phyloP scores from a whole-genome alignment of 306 rosid species.

The Vachellia pachyceras region DNA sequence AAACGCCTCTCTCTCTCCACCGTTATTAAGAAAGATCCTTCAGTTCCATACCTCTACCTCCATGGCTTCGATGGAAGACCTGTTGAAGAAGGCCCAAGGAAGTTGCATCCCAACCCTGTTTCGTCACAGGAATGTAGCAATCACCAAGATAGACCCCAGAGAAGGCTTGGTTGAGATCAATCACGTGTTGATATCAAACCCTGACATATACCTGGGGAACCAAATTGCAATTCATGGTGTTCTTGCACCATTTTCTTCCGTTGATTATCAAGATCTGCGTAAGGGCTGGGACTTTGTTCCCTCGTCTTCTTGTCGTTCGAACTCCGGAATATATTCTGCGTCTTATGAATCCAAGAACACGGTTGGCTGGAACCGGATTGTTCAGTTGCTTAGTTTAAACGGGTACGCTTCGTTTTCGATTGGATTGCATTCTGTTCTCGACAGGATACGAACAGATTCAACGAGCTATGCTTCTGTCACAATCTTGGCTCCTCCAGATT shows the following conservation, averaged over 20 bases:
- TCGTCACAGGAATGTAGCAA: slow-evolving; percentile 38
- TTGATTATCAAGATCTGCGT: slow-evolving; percentile 40
- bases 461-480: slow-evolving; percentile 47
- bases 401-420: slow-evolving; percentile 53
- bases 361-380: slow-evolving; percentile 58
- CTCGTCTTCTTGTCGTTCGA: slow-evolving; percentile 43
- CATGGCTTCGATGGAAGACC: slow-evolving; percentile 44
- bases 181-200: slow-evolving; percentile 59
- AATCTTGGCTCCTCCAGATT: slow-evolving; percentile 71
- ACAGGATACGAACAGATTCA: slow-evolving; percentile 45
- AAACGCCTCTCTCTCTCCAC: slow-evolving; percentile 50
- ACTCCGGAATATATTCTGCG: slow-evolving; percentile 15
- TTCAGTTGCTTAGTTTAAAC: slow-evolving; percentile 51
- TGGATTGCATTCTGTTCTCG: slow-evolving; percentile 58
- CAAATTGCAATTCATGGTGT: slow-evolving; percentile 70
- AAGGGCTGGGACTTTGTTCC: slow-evolving; percentile 46
- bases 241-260: slow-evolving; percentile 56
- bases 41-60: slow-evolving; percentile 51
- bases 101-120: slow-evolving; percentile 51
- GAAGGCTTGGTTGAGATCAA: slow-evolving; percentile 59
- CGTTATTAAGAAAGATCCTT: slow-evolving; percentile 49
- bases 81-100: slow-evolving; percentile 41
- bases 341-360: slow-evolving; percentile 27
- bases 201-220: slow-evolving; percentile 56
- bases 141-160: slow-evolving; percentile 47